Conservation (phyloP, 805 yeast genomes). For the Ogataea polymorpha region DNA sequence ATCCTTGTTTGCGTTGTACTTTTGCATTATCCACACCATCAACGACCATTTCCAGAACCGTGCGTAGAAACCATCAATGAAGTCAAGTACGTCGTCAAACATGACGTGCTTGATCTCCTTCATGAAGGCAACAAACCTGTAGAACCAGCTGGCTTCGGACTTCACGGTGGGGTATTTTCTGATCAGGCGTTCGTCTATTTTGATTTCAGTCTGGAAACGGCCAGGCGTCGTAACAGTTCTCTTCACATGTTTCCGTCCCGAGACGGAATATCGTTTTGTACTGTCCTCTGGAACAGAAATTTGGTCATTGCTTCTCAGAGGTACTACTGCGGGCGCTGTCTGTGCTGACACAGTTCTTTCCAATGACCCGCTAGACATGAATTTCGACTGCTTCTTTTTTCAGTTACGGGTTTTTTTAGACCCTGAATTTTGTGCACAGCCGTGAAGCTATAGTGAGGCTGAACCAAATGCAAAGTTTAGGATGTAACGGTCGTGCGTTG, state of each 20-base stretch:
- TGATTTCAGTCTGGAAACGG: constrained; percentile 14
- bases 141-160: constrained; percentile 15
- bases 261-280: neutral
- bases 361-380: neutral
- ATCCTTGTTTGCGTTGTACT: constrained; percentile 13
- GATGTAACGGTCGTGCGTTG: too few relatives aligned
- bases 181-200: constrained; percentile 13
- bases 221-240: constrained; percentile 16
- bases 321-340: neutral
- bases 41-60: constrained; percentile 11
- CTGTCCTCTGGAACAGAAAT: neutral
- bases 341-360: neutral
- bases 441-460: neutral
- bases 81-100: constrained; percentile 13
- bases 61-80: constrained; percentile 14
- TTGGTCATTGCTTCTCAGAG: neutral
- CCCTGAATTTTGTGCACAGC: constrained; percentile 9
- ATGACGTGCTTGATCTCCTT: constrained; percentile 9
- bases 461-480: too few relatives aligned
- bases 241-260: constrained; percentile 1
- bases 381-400: neutral
- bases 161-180: constrained; percentile 12
- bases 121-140: constrained; percentile 12
- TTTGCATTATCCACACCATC: constrained; percentile 9
- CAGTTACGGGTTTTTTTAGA: constrained; percentile 1